These are phyloP conservation scores for Exophiala sp. DNA, from an alignment of 2,329 filamentous ascomycete species.

Conservation along the genomic window DNA sequence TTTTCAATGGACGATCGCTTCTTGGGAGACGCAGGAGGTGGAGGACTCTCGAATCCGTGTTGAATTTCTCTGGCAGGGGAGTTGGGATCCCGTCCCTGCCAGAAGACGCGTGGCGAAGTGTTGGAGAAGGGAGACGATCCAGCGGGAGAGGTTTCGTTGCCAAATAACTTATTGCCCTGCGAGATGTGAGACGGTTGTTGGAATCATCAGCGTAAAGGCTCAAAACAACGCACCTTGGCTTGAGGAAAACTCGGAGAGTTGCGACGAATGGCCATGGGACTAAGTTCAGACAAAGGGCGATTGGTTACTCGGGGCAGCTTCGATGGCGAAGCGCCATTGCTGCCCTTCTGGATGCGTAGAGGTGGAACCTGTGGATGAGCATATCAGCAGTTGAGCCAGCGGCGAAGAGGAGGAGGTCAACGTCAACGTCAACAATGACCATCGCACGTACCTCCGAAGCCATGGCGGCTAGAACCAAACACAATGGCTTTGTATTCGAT, in stretches of 20 bases:
- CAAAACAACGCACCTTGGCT: constrained; percentile 54
- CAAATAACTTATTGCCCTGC: constrained; percentile 45
- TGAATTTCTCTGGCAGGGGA: constrained; percentile 69
- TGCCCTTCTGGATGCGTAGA: constrained; percentile 33
- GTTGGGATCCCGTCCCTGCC: constrained; percentile 69
- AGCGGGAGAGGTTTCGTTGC: constrained; percentile 73
- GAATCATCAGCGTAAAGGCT: background rate
- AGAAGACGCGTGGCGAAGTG: constrained; percentile 77
- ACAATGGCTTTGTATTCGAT: constrained; percentile 27
- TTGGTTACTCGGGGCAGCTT: constrained; percentile 57
- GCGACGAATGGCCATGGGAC: constrained; percentile 73
- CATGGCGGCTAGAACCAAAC: constrained; percentile 17
- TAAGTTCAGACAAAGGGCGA: constrained; percentile 82
- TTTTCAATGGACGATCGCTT: constrained; percentile 91
- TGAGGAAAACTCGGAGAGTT: constrained; percentile 92
- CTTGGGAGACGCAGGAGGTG: constrained; percentile 63
- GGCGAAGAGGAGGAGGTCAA: background rate
- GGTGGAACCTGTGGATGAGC: constrained; percentile 29
- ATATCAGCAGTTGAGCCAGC: constrained; percentile 11
- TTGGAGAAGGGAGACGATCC: constrained; percentile 67
- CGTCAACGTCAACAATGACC: constrained; percentile 14
- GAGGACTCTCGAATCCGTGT: constrained; percentile 51
- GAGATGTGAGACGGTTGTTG: constrained; percentile 1
- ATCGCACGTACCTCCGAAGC: constrained; percentile 25
- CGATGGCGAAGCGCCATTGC: constrained; percentile 48